A percentile compares a stretch with the other conserved stretches of the same genome.
phyloP scores from a whole-genome alignment of 176 grass and related monocot species.

The Carex parvula region DNA sequence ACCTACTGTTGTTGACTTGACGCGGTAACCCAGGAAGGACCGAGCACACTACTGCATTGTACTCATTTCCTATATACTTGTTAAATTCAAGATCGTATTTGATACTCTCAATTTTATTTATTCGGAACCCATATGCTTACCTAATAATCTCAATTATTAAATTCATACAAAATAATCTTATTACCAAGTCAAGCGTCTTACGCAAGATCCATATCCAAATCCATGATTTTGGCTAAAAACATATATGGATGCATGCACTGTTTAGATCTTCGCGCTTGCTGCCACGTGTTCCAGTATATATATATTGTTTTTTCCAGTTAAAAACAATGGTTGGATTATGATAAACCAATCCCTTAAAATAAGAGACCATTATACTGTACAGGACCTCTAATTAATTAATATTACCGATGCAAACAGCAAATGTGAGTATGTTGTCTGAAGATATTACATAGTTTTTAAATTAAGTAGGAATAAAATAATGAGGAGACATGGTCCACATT shows the following conservation, averaged over 20 bases:
- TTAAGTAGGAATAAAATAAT: neutral
- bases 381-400: neutral
- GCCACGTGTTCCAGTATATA: neutral
- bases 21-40: neutral
- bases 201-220: neutral
- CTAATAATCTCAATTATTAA: neutral
- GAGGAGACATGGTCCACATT: neutral
- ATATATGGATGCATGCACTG: neutral
- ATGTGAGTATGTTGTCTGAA: neutral
- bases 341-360: too few species aligned
- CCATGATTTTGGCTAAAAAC: slow-evolving; percentile 10
- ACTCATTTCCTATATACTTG: neutral
- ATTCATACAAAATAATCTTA: neutral
- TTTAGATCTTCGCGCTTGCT: neutral
- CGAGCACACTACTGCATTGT: neutral
- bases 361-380: too few species aligned
- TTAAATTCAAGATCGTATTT: neutral
- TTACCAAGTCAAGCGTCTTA: neutral
- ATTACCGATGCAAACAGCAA: neutral
- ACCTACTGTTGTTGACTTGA: neutral
- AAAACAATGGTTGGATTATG: too few species aligned
- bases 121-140: neutral
- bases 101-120: neutral
- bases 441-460: neutral
- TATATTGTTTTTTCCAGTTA: too few species aligned